Evolutionary conservation across 208 protist genomes (phyloP), one percentile per base, ranked within the genome.

Genomic region (Phytomonas sp.): DNA sequence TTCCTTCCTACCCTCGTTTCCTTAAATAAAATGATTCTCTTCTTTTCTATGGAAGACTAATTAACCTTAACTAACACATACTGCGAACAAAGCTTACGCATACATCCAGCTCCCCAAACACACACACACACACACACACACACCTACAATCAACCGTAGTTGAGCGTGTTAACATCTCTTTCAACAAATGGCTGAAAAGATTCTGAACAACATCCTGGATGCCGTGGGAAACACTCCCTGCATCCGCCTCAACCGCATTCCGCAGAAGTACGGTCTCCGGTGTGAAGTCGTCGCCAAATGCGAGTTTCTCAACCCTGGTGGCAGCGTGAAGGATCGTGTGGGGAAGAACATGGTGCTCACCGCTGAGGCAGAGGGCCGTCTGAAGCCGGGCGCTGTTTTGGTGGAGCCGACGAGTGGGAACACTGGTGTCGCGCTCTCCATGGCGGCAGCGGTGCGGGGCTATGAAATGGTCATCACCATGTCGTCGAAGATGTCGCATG

Each of bases 251-350:
- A 95, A 97, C 80, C 79, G 78, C 40, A 61, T 96, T 34, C 89
- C 92, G 28, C 46, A 88, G 75, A 73, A 72, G 31, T 76, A 93
- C 43, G 88, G 90, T 36, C 36, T 97, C 33, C 34, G 81, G 70
- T 96, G 91, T 77, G 94, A 97, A 66, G 75, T 97, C 32, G 73
- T 96, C n/a, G 92, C 87, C 63, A 97, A 97, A 74, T 95, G 84
- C 67, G 94, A 97, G 78, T 97, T 93, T 71, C 79, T 96, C 32
- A 97, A 97, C 77, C 91, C 93, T 15, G 88, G 89, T 70, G 97
- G 97, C 32, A 98, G 95, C 69, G 96, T 99, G 31, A 99, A 99
- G 92, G 98, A 99, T 75, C 84, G 98, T 34, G 99, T 99, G 72
- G 98, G 89, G 32, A 78, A 85, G 64, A 85, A 96, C 75, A 99